Conservation (phyloP, 371 early-diverging fungal genomes). For the Mortierella sp. region DNA sequence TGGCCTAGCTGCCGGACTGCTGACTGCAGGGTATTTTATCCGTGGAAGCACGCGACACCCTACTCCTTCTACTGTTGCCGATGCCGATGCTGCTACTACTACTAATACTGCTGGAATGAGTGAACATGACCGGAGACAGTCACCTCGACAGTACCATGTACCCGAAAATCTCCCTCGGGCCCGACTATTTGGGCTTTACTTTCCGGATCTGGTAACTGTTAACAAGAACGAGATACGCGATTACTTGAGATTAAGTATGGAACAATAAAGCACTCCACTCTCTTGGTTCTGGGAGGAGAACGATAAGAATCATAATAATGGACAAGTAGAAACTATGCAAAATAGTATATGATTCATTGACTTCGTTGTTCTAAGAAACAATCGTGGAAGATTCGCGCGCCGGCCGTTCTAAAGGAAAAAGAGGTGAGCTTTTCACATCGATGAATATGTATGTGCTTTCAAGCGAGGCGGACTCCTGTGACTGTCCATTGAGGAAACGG, state of each 20-base stretch:
- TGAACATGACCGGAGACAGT: neutral
- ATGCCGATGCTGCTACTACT: neutral
- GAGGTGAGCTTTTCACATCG: too few relatives aligned
- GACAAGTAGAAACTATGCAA: too few relatives aligned
- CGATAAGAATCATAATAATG: too few relatives aligned
- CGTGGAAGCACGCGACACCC: constrained; percentile 19
- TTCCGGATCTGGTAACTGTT: constrained; percentile 42
- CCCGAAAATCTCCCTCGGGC: constrained; percentile 24
- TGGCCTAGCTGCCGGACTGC: constrained; percentile 31
- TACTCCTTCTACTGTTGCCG: neutral
- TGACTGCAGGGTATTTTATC: constrained; percentile 42
- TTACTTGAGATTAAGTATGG: constrained; percentile 11
- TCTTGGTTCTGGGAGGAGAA: too few relatives aligned
- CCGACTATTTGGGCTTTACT: constrained; percentile 32
- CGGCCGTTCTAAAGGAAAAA: too few relatives aligned
- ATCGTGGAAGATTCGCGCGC: too few relatives aligned
- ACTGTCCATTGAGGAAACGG: too few relatives aligned
- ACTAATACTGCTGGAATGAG: neutral
- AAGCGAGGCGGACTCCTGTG: too few relatives aligned
- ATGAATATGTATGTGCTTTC: too few relatives aligned
- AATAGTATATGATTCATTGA: too few relatives aligned
- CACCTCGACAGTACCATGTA: constrained; percentile 1
- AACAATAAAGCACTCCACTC: neutral
- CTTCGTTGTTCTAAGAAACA: too few relatives aligned
- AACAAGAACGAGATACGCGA: constrained; percentile 29